A percentile compares a stretch with the other conserved stretches of the same genome.
These are phyloP conservation scores for Camillea tinctor DNA, from an alignment of 2,329 filamentous ascomycete genomes.

Conservation along the genomic window DNA sequence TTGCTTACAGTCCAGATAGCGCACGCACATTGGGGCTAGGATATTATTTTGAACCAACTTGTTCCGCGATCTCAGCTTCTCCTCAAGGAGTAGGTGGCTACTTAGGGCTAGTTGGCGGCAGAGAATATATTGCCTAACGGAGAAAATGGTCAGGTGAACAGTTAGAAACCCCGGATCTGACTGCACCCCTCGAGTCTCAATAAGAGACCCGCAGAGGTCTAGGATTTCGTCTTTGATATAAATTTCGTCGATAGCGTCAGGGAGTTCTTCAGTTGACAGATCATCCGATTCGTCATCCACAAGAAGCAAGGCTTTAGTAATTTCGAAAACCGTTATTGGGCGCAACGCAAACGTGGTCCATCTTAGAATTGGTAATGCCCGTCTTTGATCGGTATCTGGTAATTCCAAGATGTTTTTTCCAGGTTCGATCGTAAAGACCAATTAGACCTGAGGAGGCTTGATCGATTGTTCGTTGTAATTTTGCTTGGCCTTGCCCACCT, in stretches of 20 bases:
- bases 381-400: conserved; percentile 9
- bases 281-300: conserved; percentile 1
- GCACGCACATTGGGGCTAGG: conserved; percentile 11
- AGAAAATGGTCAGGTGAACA: conserved; percentile 15
- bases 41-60: conserved; percentile 8
- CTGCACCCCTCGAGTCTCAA: conserved; percentile 3
- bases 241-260: conserved; percentile 7
- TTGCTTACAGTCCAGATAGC: conserved; percentile 5
- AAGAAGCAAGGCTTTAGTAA: conserved; percentile 10
- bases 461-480: conserved; percentile 29
- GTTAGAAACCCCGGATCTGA: conserved; percentile 1
- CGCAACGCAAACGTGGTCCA: conserved; percentile 28
- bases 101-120: neutral
- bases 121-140: conserved; percentile 12
- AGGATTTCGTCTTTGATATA: conserved; percentile 12
- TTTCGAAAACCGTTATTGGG: conserved; percentile 8
- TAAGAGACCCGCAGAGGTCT: conserved; percentile 12
- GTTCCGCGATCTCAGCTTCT: conserved; percentile 1
- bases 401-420: conserved; percentile 23
- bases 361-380: conserved; percentile 30
- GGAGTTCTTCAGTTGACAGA: conserved; percentile 7
- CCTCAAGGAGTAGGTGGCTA: neutral
- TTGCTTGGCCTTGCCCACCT: too few species aligned
- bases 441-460: conserved; percentile 28
- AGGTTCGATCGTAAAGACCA: conserved; percentile 32